Conservation (phyloP, 2,329 filamentous ascomycete species). For the Phaeosphaeriaceae sp. region DNA sequence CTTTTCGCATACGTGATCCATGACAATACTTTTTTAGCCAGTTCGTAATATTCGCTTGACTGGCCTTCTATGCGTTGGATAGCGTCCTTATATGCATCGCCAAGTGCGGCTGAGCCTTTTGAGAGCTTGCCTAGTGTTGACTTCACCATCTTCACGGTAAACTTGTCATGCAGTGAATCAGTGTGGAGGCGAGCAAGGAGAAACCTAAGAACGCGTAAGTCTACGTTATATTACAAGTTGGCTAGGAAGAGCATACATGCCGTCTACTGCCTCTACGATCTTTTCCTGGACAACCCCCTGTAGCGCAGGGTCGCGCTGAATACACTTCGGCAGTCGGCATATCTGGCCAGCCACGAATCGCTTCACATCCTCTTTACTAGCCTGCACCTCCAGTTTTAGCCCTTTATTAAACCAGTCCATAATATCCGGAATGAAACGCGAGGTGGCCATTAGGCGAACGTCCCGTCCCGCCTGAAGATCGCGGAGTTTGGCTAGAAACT, state of each 20-base stretch:
- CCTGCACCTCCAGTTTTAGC: conserved; percentile 25
- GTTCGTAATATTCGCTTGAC: conserved; percentile 25
- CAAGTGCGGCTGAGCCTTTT: conserved; percentile 4
- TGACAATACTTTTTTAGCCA: conserved; percentile 44
- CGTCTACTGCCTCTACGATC: too few relatives aligned
- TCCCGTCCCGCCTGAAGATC: conserved; percentile 5
- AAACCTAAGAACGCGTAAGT: too few relatives aligned
- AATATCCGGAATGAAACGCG: conserved; percentile 27
- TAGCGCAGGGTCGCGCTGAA: too few relatives aligned
- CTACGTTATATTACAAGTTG: conserved; percentile 15
- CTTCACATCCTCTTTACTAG: too few relatives aligned
- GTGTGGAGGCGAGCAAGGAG: conserved; percentile 21
- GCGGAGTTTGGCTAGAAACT: conserved; percentile 3
- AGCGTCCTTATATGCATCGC: conserved; percentile 14
- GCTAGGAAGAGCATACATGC: conserved; percentile 29
- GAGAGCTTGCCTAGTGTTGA: conserved; percentile 7
- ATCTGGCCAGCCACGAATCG: too few relatives aligned
- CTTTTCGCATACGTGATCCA: conserved; percentile 19
- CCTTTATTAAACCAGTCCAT: conserved; percentile 12
- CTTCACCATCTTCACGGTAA: conserved; percentile 4
- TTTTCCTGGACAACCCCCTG: too few relatives aligned
- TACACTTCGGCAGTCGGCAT: too few relatives aligned
- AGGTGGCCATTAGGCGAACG: conserved; percentile 14
- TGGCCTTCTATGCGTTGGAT: conserved; percentile 50
- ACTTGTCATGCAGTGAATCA: conserved; percentile 14